These are phyloP conservation scores for Vickermania spadyakhi DNA, from an alignment of 208 protist genomes.

Conservation along the genomic window DNA sequence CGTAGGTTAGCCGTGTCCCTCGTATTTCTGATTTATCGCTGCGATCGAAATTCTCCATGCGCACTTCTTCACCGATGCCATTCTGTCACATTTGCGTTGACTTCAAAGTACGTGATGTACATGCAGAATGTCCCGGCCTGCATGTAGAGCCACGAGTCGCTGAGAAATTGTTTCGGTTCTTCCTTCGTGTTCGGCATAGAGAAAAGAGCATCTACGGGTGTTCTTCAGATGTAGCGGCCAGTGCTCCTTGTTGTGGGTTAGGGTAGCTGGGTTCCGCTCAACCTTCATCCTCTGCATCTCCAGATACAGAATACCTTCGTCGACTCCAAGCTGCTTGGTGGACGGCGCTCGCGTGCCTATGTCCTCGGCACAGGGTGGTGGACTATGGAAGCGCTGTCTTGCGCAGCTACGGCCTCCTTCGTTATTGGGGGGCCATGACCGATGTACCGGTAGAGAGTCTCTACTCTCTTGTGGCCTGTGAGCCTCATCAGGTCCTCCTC, in stretches of 20 bases:
- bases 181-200: neutral
- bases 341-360: neutral
- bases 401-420: neutral
- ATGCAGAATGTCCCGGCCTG: neutral
- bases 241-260: neutral
- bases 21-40: neutral
- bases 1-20: neutral
- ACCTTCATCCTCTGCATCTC: neutral
- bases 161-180: neutral
- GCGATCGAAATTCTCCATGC: neutral
- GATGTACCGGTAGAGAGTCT: neutral
- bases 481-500: slow-evolving; percentile 1
- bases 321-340: neutral
- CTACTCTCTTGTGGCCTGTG: neutral
- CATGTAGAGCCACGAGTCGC: neutral
- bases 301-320: neutral
- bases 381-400: neutral
- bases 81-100: neutral
- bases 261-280: neutral
- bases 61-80: neutral
- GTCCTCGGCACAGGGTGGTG: slow-evolving; percentile 2
- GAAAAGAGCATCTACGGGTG: neutral
- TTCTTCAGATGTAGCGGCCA: slow-evolving; percentile 2
- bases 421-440: slow-evolving; percentile 2
- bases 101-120: slow-evolving; percentile 1